phyloP scores from a whole-genome alignment of 768 basidiomycete species.

The Russula lepida region DNA sequence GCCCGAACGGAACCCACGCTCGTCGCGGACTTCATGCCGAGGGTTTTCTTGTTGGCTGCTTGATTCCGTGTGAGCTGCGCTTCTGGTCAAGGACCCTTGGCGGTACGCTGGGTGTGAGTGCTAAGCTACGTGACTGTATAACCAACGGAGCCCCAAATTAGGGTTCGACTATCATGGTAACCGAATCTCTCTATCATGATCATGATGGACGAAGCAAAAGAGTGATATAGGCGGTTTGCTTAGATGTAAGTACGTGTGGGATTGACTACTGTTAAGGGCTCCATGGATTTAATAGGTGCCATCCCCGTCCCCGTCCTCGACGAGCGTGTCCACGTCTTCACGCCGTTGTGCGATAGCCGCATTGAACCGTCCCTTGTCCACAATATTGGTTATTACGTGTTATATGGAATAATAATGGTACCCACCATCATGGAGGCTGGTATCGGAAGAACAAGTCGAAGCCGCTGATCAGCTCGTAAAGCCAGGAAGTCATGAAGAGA shows the following conservation, averaged over 20 bases:
- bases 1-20: conserved; percentile 36
- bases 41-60: neutral
- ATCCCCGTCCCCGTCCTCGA: conserved; percentile 50
- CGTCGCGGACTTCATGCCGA: conserved; percentile 13
- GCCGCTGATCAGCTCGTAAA: conserved; percentile 12
- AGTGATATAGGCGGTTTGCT: neutral
- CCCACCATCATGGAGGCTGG: conserved; percentile 17
- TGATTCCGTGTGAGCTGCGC: conserved; percentile 1
- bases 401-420: neutral
- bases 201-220: neutral
- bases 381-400: neutral
- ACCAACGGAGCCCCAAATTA: neutral
- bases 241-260: neutral
- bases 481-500: conserved; percentile 47
- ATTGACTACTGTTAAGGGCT: neutral
- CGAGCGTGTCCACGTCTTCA: conserved; percentile 1
- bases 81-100: conserved; percentile 30
- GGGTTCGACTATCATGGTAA: neutral
- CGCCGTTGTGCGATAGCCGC: conserved; percentile 10
- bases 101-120: conserved; percentile 33
- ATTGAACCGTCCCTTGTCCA: conserved; percentile 16
- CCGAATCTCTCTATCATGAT: no score
- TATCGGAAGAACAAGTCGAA: conserved; percentile 8
- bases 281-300: conserved; percentile 41
- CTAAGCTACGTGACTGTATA: no score